Evolutionary conservation across 2,329 filamentous ascomycete species (phyloP).

Genomic region (Biscogniauxia sp.): DNA sequence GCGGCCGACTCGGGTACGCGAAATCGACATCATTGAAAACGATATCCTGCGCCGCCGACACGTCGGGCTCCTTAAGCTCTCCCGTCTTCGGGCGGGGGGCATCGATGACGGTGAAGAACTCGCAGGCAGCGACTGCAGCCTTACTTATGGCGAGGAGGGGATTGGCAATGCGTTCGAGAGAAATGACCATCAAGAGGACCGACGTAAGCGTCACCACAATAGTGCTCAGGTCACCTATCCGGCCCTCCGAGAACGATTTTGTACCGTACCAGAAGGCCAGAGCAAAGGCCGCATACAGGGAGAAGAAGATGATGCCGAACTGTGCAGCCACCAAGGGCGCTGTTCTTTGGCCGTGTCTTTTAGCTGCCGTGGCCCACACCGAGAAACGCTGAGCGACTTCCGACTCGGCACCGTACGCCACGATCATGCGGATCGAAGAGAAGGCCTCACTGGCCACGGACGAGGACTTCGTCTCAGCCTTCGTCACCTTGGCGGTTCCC

Average conservation of each 20-base stretch:
- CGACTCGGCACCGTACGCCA: constrained; percentile 59
- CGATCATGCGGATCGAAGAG: constrained; percentile 58
- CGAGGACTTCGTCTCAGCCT: constrained; percentile 55
- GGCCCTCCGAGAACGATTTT: constrained; percentile 46
- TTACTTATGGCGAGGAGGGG: constrained; percentile 59
- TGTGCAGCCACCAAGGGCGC: constrained; percentile 52
- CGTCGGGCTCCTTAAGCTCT: constrained; percentile 46
- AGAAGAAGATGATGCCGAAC: constrained; percentile 56
- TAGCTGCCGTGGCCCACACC: constrained; percentile 54
- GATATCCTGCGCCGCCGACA: constrained; percentile 52
- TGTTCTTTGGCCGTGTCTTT: constrained; percentile 45
- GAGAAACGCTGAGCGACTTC: constrained; percentile 53
- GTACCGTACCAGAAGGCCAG: constrained; percentile 64
- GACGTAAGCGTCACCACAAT: constrained; percentile 58
- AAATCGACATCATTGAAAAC: constrained; percentile 66
- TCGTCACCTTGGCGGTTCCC: constrained; percentile 43
- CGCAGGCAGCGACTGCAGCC: constrained; percentile 55
- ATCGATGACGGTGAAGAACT: constrained; percentile 56
- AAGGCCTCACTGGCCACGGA: constrained; percentile 62
- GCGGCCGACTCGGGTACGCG: constrained; percentile 66
- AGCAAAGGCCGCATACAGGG: constrained; percentile 50
- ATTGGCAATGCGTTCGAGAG: constrained; percentile 55
- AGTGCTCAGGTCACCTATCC: constrained; percentile 48
- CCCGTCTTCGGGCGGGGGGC: constrained; percentile 41
- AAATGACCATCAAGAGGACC: constrained; percentile 57